Conservation (phyloP, 495 filamentous ascomycete genomes). For the Penicillium waksmanii region DNA sequence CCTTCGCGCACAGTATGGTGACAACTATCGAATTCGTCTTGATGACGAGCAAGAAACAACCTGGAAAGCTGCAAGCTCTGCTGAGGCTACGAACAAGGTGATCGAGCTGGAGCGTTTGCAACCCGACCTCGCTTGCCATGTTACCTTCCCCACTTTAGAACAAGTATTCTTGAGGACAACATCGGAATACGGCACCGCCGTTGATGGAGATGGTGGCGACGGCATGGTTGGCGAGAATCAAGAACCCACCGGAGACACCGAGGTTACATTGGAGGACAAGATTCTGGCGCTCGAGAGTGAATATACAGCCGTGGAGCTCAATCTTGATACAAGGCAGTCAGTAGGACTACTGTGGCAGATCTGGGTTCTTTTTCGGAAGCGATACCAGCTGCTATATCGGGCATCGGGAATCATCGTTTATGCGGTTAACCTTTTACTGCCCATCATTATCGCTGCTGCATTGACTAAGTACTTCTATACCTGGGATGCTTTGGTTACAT, state of each 20-base stretch:
- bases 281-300: conserved; percentile 2
- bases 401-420: conserved; percentile 1
- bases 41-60: not conserved
- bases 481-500: not conserved
- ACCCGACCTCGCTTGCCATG: conserved; percentile 1
- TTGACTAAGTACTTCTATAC: conserved; percentile 1
- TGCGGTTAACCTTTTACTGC: not conserved
- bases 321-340: conserved; percentile 2
- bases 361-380: conserved; percentile 3
- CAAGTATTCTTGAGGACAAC: not conserved
- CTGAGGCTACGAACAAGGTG: not conserved
- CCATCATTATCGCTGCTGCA: conserved; percentile 1
- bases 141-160: conserved; percentile 2
- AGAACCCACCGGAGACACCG: not conserved
- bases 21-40: conserved; percentile 57
- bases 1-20: conserved; percentile 68
- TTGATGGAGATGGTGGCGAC: not conserved
- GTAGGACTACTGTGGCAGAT: not conserved
- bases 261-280: not conserved
- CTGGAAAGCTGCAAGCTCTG: conserved; percentile 1
- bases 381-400: conserved; percentile 3
- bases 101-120: conserved; percentile 2
- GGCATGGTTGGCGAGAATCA: conserved; percentile 4
- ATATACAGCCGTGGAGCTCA: not conserved
- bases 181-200: not conserved